Evolutionary conservation across 169 alveolate genomes (phyloP).

Genomic region (Cryptosporidium sp.): DNA sequence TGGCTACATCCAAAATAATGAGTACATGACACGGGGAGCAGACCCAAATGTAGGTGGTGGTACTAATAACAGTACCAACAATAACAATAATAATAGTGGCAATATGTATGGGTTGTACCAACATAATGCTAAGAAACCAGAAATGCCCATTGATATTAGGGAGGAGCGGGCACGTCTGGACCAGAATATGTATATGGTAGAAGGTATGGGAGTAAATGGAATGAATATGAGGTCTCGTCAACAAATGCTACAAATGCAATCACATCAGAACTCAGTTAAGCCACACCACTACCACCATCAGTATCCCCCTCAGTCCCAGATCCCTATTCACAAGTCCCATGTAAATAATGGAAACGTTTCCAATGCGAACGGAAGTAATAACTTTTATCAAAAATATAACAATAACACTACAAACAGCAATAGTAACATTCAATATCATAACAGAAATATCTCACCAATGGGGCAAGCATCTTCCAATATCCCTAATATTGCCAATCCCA

Average conservation of each 20-base stretch:
- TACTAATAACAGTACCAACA: neutral
- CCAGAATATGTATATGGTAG: neutral
- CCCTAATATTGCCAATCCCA: neutral
- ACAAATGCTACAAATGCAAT: neutral
- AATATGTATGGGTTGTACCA: neutral
- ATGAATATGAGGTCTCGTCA: constrained; percentile 11
- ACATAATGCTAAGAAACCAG: neutral
- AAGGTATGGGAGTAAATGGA: neutral
- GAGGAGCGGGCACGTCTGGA: neutral
- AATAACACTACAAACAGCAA: neutral
- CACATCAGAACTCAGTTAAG: neutral
- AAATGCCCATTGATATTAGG: neutral
- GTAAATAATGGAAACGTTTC: neutral
- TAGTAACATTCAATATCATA: neutral
- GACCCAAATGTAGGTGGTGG: neutral
- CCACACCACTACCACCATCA: neutral
- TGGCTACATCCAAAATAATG: neutral
- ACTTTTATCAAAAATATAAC: neutral
- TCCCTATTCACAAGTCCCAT: constrained; percentile 1
- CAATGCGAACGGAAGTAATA: neutral
- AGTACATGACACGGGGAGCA: neutral
- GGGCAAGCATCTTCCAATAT: neutral
- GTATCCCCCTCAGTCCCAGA: neutral
- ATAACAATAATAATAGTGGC: neutral
- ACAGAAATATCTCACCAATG: neutral